A percentile compares a stretch with the other conserved stretches of the same genome.
Evolutionary conservation across 352 stramenopile genomes (phyloP).

Genomic region (Peronospora destructor): DNA sequence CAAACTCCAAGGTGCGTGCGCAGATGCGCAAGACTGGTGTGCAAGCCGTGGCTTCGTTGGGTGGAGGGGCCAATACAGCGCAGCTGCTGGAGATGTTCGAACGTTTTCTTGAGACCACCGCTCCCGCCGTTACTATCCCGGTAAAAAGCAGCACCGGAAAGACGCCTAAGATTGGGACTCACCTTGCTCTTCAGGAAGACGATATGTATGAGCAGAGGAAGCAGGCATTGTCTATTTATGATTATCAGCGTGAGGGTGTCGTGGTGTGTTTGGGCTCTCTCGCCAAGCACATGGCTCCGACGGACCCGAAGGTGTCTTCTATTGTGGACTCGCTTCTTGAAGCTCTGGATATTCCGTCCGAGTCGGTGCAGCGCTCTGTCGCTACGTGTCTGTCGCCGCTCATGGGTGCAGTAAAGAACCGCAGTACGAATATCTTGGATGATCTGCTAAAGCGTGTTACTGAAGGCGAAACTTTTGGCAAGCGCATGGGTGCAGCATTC

Average conservation of each 20-base stretch:
- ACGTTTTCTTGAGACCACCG: conserved; percentile 58
- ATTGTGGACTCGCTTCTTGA: conserved; percentile 86
- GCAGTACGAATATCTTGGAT: conserved; percentile 69
- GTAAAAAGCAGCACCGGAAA: conserved; percentile 13
- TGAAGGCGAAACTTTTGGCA: conserved; percentile 74
- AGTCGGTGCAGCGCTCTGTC: conserved; percentile 90
- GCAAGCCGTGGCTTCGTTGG: conserved; percentile 64
- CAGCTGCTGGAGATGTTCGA: conserved; percentile 71
- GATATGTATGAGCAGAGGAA: conserved; percentile 30
- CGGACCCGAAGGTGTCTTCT: conserved; percentile 81
- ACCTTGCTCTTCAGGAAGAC: conserved; percentile 24
- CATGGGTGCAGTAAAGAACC: conserved; percentile 73
- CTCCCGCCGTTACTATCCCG: conserved; percentile 14
- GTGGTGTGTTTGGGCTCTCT: conserved; percentile 86
- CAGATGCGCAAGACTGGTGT: conserved; percentile 85
- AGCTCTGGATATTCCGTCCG: conserved; percentile 87
- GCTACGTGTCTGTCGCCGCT: conserved; percentile 87
- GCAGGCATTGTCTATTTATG: conserved; percentile 51
- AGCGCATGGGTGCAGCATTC: conserved; percentile 91
- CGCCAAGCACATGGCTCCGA: conserved; percentile 87
- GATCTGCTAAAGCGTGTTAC: conserved; percentile 68
- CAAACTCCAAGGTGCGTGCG: conserved; percentile 59
- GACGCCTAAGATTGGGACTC: conserved; percentile 30
- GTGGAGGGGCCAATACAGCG: conserved; percentile 55
- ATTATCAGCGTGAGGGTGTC: conserved; percentile 86